Evolutionary conservation across 2,329 filamentous ascomycete genomes (phyloP), one percentile per base, ranked within the genome.

Genomic region (Zopfia rhizophila): DNA sequence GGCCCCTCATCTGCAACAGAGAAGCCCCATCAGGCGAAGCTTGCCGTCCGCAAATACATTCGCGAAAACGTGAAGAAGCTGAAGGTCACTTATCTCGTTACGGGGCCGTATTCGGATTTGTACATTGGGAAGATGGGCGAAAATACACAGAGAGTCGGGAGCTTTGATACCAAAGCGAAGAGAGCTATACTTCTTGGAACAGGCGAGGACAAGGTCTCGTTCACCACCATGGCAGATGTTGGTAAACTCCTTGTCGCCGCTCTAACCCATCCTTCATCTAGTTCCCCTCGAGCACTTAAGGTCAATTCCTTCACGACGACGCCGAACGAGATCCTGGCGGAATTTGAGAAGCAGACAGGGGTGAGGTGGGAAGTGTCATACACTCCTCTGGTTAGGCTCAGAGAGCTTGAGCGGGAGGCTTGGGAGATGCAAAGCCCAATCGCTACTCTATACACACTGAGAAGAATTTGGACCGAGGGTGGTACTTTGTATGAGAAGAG

Each of bases 301-400:
- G 84, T 90, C 2, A 87, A 90, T 60, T 90, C 87, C 0, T 91
- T 90, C 55, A 85, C 86, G 0, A 79, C 82, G 2, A 89, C 84
- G 0, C 82, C 85, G 0, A 77, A 81, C 7, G 72, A 83, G 18
- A 84, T 90, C 14, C 63, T 88, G 14, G 76, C 76, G n/a, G 86
- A 88, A 63, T 88, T 86, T 57, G 84, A 89, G 71, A 82, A 76
- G 55, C 86, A 89, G 68, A 86, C 83, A 3, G 81, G 79, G 3
- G 68, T 70, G 11, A 72, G 78, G 50, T 89, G 85, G 84, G 68
- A 75, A 0, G 73, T 84, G 7, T 72, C 69, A 6, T 77, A 81
- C 52, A 83, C 77, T 1, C 63, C 83, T 3, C 71, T 88, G 7
- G 72, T 78, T 1, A 72, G 78, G 31, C 62, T 91, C 22, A 77